Conservation (phyloP, 352 stramenopile species). For the Pythium rhizo-oryzae region DNA sequence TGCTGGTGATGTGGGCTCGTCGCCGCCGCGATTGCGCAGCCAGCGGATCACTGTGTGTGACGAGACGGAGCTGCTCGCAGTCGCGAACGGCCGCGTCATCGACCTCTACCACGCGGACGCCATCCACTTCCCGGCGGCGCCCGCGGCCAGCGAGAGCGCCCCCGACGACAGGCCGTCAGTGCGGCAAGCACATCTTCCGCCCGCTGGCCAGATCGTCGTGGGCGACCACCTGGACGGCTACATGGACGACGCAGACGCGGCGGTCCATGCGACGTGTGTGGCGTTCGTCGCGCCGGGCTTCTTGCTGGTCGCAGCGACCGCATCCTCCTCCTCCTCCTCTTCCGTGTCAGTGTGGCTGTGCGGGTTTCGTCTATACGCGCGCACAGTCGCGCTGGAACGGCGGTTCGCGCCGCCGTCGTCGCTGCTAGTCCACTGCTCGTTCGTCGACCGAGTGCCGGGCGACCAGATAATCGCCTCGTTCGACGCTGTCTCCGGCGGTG, state of each 20-base stretch:
- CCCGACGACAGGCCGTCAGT: background rate
- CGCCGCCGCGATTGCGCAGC: background rate
- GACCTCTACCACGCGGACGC: slow-evolving; percentile 42
- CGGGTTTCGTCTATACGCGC: slow-evolving; percentile 53
- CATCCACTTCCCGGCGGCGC: background rate
- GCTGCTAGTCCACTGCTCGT: slow-evolving; percentile 52
- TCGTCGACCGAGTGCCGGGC: slow-evolving; percentile 25
- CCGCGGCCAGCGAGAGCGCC: background rate
- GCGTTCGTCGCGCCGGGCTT: slow-evolving; percentile 44
- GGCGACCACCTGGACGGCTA: slow-evolving; percentile 27
- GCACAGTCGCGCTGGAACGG: background rate
- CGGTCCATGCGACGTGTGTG: slow-evolving; percentile 38
- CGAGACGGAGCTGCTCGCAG: slow-evolving; percentile 37
- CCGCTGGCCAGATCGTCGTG: slow-evolving; percentile 46
- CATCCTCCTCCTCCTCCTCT: background rate
- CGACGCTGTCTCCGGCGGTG: background rate
- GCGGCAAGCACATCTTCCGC: slow-evolving; percentile 30
- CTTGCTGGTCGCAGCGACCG: slow-evolving; percentile 41
- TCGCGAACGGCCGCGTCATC: slow-evolving; percentile 52
- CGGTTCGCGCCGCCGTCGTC: slow-evolving; percentile 8
- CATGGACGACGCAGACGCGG: background rate
- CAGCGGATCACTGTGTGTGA: slow-evolving; percentile 47
- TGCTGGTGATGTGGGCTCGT: background rate
- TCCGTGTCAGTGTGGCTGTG: slow-evolving; percentile 34
- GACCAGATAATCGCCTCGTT: background rate